Percentiles rank a stretch among this genome's conserved stretches.
Conservation (phyloP, 2,329 filamentous ascomycete genomes). For the Fusarium siculi region DNA sequence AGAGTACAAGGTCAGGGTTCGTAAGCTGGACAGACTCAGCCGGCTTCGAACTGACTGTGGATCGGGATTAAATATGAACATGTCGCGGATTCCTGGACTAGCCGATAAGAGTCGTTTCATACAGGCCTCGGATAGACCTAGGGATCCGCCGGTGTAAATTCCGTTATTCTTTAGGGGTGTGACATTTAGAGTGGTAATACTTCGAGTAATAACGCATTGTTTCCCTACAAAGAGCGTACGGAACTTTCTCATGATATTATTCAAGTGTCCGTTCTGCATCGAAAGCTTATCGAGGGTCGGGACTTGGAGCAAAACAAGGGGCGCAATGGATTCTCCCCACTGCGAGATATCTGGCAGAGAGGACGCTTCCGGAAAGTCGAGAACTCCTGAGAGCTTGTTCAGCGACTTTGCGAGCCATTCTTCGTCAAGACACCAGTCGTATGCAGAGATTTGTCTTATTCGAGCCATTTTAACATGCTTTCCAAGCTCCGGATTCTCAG, state of each 20-base stretch:
- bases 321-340: background rate
- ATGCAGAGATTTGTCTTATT: background rate
- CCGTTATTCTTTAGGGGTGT: background rate
- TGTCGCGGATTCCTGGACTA: background rate
- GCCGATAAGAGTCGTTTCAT: background rate
- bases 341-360: background rate
- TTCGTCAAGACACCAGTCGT: background rate
- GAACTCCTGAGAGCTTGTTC: background rate
- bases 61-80: background rate
- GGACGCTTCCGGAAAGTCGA: fast-evolving
- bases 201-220: background rate
- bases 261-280: background rate
- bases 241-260: background rate
- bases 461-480: background rate
- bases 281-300: background rate
- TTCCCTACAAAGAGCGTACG: fast-evolving
- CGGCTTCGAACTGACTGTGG: background rate
- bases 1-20: background rate
- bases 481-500: background rate
- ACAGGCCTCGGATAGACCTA: background rate
- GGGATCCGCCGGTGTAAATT: background rate
- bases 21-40: background rate
- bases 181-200: background rate
- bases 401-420: background rate
- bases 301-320: background rate